phyloP scores from a whole-genome alignment of 306 rosid genomes.

The Inga laurina region DNA sequence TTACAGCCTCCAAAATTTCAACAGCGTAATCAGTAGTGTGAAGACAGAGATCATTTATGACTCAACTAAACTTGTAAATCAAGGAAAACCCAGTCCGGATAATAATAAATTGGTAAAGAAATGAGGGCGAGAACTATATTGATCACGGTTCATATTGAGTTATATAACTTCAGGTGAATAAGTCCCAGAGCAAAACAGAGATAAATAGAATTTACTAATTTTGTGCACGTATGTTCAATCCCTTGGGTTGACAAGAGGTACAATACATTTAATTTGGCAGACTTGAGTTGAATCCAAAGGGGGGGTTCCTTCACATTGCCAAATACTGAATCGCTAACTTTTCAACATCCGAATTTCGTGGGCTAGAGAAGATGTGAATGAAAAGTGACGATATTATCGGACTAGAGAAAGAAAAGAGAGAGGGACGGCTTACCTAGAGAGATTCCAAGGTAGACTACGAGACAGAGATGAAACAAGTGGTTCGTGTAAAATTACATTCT shows the following conservation, averaged over 20 bases:
- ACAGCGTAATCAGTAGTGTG: slow-evolving; percentile 27
- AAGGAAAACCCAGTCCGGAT: background rate
- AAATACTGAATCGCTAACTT: background rate
- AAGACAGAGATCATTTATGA: slow-evolving; percentile 1
- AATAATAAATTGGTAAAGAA: background rate
- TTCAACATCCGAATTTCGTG: background rate
- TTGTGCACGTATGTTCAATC: background rate
- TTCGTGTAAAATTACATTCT: background rate
- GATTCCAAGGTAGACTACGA: background rate
- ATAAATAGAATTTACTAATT: background rate
- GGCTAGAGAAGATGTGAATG: slow-evolving; percentile 18
- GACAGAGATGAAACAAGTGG: slow-evolving; percentile 6
- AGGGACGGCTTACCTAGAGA: slow-evolving; percentile 21
- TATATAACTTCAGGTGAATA: background rate
- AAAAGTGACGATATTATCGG: background rate
- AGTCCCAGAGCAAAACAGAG: background rate
- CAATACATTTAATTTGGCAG: background rate
- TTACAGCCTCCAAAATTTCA: slow-evolving; percentile 25
- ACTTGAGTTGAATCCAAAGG: background rate
- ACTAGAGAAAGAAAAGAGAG: background rate
- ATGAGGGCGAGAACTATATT: background rate
- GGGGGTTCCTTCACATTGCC: background rate
- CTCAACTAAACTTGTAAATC: background rate
- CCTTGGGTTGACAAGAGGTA: background rate
- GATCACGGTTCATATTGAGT: background rate